Percentiles rank a stretch among this genome's conserved stretches.
Conservation (phyloP, 805 yeast species). For the Candida nanaspora region DNA sequence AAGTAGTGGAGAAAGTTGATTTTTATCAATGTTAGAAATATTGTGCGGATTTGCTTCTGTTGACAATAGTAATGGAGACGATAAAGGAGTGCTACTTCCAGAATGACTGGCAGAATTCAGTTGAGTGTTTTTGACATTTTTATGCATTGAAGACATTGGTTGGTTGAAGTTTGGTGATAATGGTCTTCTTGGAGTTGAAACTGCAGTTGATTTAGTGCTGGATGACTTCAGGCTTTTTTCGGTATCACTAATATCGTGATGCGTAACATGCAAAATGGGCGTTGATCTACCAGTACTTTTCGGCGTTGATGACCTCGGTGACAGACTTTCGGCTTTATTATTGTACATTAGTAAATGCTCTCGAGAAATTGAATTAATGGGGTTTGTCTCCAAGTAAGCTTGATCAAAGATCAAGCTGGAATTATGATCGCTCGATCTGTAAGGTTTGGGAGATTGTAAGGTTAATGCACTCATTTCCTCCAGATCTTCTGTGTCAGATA, state of each 20-base stretch:
- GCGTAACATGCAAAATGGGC: constrained; percentile 19
- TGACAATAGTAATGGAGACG: constrained; percentile 51
- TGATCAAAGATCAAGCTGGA: constrained; percentile 15
- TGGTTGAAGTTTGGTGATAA: constrained; percentile 47
- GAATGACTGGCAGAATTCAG: constrained; percentile 9
- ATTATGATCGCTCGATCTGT: constrained; percentile 2
- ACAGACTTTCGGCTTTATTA: constrained; percentile 8
- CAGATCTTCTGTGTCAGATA: constrained; percentile 16
- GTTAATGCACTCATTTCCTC: constrained; percentile 8
- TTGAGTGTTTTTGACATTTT: constrained; percentile 29
- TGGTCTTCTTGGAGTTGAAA: constrained; percentile 48
- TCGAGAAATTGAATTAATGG: background rate
- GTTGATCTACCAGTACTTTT: constrained; percentile 16
- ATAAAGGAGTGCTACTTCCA: constrained; percentile 36
- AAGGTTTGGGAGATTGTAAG: constrained; percentile 15
- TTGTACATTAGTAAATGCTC: background rate
- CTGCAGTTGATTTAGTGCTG: constrained; percentile 3
- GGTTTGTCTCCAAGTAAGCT: constrained; percentile 11
- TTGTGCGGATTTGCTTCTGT: constrained; percentile 28
- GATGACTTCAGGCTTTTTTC: background rate
- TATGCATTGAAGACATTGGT: constrained; percentile 57
- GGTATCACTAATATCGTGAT: constrained; percentile 1
- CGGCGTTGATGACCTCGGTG: constrained; percentile 18
- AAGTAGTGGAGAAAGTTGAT: constrained; percentile 76
- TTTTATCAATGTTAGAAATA: constrained; percentile 28